Base-by-base conservation (phyloP, 306 rosid species). In the Inga oerstediana region DNA sequence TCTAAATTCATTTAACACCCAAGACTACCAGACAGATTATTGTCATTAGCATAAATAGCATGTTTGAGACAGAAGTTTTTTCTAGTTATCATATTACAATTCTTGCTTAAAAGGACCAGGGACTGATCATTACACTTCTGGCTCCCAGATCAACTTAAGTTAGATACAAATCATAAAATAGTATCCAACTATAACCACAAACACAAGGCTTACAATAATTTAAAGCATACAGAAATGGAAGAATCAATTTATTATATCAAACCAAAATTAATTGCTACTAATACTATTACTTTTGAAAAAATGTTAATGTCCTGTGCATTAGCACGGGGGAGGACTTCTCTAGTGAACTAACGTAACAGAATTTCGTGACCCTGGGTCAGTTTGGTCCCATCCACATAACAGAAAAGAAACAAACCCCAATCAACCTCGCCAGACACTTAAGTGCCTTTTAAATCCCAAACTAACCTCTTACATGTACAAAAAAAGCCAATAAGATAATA, bases 371-470 rank as follows among this genome's bases (percentile, higher is more conserved):
- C 54, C 11, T 64, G 7, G 30, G 58, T 68, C 20, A 41, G 37
- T 48, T 68, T 52, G 71, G 39, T 54, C 61, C 45, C 41, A 67
- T 52, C 76, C 39, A 82, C 58, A 15, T 34, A 64, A 5, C 70
- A 30, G 2, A 14, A 64, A 12, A 64, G 70, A 64, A 58, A n/a
- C 70, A 64, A 30, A 27, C 19, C 9, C 35, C 69, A 30, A 15
- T 30, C 68, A 62, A 62, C 66, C 32, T 22, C 32, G 12, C 66
- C 66, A 59, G 32, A 59, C 7, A 13, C 17, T 27, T 1, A 30
- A 62, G 68, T 62, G 68, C 48, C 52, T 69, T 76, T 58, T 58
- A 82, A 68, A 34, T 56, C 45, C 77, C n/a, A 39, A 37, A 76
- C 64, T 43, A 49, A 35, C 34, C 34, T 22, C 77, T 14, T 43